Percentiles rank a stretch among this genome's conserved stretches.
phyloP scores from a whole-genome alignment of 129 eudicot genomes.

The Flaveria sonorensis region DNA sequence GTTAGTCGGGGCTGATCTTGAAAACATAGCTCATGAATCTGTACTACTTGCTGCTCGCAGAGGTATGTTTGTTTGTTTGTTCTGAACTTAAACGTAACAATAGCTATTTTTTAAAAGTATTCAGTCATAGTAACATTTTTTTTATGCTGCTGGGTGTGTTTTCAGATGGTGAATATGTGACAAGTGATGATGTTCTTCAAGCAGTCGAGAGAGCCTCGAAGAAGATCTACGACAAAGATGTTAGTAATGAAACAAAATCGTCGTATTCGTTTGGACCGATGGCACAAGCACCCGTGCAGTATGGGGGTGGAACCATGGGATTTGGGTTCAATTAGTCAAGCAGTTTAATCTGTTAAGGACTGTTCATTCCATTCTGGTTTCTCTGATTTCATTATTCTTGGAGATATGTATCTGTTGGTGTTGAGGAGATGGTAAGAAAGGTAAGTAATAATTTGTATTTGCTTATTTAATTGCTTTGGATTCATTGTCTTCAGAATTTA shows the following conservation, averaged over 20 bases:
- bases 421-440: background rate
- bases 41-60: conserved; percentile 60
- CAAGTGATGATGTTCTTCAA: conserved; percentile 50
- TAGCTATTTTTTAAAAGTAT: background rate
- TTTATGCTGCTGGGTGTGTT: conserved; percentile 1
- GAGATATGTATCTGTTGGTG: background rate
- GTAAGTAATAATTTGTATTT: background rate
- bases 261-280: conserved; percentile 25
- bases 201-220: conserved; percentile 50
- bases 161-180: conserved; percentile 47
- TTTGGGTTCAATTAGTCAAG: conserved; percentile 31
- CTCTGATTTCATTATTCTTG: background rate
- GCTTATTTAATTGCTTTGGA: background rate
- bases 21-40: conserved; percentile 54
- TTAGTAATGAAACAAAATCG: background rate
- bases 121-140: background rate
- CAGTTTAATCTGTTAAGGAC: background rate
- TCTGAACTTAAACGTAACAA: too few species aligned
- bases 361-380: background rate
- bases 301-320: conserved; percentile 36
- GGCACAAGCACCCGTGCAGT: conserved; percentile 28
- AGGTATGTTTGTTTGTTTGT: conserved; percentile 33
- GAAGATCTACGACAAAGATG: conserved; percentile 34
- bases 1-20: conserved; percentile 65
- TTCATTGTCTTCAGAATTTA: background rate